Evolutionary conservation across 768 basidiomycete species (phyloP).

Genomic region (Boletus pseudopeckii): DNA sequence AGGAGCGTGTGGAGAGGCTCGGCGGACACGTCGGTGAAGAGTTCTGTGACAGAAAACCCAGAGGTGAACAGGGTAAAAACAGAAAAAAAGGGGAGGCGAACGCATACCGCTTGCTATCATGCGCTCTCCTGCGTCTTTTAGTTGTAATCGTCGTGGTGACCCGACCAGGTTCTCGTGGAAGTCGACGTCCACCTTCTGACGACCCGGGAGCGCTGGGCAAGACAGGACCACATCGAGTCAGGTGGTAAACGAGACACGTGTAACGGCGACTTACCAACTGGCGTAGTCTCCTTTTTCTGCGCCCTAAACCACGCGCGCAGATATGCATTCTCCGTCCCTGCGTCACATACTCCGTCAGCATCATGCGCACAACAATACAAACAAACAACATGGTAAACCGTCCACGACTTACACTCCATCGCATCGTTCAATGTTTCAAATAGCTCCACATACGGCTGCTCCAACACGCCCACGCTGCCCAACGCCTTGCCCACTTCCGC

Average conservation of each 20-base stretch:
- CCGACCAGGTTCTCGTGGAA: slow-evolving; percentile 42
- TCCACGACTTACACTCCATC: slow-evolving; percentile 74
- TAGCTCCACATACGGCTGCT: slow-evolving; percentile 74
- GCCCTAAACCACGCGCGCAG: slow-evolving; percentile 74
- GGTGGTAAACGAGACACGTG: background rate
- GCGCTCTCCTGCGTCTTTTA: slow-evolving; percentile 68
- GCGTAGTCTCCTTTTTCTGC: slow-evolving; percentile 51
- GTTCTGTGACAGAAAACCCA: slow-evolving; percentile 5
- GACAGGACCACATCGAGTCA: background rate
- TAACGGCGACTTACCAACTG: slow-evolving; percentile 39
- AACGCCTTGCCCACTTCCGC: slow-evolving; percentile 71
- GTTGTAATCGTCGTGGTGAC: slow-evolving; percentile 65
- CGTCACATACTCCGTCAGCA: slow-evolving; percentile 6
- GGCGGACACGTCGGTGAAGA: slow-evolving; percentile 32
- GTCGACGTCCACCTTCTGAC: slow-evolving; percentile 48
- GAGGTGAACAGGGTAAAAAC: background rate
- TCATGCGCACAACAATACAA: background rate
- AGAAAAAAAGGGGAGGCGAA: background rate
- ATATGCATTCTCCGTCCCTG: slow-evolving; percentile 94
- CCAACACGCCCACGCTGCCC: slow-evolving; percentile 73
- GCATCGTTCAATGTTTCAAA: slow-evolving; percentile 85
- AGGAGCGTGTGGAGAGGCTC: slow-evolving; percentile 76
- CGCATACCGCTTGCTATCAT: slow-evolving; percentile 60
- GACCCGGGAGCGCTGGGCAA: slow-evolving; percentile 51
- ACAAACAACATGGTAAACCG: slow-evolving; percentile 1